A percentile compares a stretch with the other conserved stretches of the same genome.
phyloP scores from a whole-genome alignment of 140 eudicot species.

The Erigeron philadelphicus region DNA sequence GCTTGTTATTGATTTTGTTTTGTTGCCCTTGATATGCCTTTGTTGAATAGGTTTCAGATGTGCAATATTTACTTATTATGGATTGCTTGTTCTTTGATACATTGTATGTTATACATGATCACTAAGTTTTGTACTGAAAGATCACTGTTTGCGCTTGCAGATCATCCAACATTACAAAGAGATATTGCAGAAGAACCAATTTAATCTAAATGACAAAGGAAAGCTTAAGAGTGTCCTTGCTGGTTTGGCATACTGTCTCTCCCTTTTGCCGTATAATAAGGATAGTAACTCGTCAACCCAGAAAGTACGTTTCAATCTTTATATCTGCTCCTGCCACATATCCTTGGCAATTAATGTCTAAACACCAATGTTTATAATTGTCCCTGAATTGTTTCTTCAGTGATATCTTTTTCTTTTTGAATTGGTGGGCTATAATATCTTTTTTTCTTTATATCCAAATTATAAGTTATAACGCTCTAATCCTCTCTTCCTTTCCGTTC shows the following conservation, averaged over 20 bases:
- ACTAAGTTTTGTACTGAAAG: constrained; percentile 11
- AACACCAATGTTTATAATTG: not conserved
- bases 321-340: not conserved
- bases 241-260: constrained; percentile 74
- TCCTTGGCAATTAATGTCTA: not conserved
- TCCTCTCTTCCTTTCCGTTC: not conserved
- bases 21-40: not conserved
- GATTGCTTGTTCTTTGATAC: not conserved
- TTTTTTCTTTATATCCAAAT: too few species aligned
- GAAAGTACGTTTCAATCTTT: constrained; percentile 36
- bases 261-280: constrained; percentile 49
- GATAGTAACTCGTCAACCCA: constrained; percentile 34
- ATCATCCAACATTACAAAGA: constrained; percentile 76
- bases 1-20: not conserved
- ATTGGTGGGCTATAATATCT: not conserved
- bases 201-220: constrained; percentile 65
- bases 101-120: not conserved
- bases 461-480: not conserved
- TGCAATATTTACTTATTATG: constrained; percentile 1
- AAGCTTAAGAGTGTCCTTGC: constrained; percentile 70
- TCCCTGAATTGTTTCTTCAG: constrained; percentile 2
- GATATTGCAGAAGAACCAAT: constrained; percentile 67
- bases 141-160: constrained; percentile 37
- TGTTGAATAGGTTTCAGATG: not conserved
- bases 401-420: not conserved